A percentile compares a stretch with the other conserved stretches of the same genome.
Conservation (phyloP, 495 filamentous ascomycete genomes). For the Podospora bellae-mahoneyi region DNA sequence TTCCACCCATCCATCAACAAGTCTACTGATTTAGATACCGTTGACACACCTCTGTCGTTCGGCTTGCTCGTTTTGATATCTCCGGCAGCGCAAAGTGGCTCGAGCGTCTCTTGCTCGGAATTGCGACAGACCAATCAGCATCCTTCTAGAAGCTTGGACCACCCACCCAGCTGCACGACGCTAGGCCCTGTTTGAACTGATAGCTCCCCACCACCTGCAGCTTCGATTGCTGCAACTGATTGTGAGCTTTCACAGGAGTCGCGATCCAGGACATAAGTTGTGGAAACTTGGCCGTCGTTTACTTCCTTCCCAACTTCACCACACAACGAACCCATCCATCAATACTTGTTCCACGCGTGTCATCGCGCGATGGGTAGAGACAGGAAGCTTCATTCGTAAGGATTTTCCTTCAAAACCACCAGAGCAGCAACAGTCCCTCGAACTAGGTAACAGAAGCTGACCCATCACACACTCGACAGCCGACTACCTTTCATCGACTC, state of each 20-base stretch:
- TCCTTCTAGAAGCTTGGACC: neutral
- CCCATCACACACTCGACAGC: neutral
- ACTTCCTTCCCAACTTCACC: neutral
- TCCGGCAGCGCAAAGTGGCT: neutral
- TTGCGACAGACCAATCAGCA: neutral
- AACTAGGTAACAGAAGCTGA: conserved; percentile 11
- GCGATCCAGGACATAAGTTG: neutral
- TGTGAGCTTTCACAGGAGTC: neutral
- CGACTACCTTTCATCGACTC: neutral
- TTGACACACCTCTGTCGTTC: neutral
- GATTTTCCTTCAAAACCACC: neutral
- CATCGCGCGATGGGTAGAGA: conserved; percentile 32
- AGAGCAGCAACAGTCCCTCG: neutral
- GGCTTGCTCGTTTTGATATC: neutral
- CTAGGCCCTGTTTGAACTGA: neutral
- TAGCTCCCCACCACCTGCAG: conserved; percentile 5
- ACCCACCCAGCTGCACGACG: neutral
- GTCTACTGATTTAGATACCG: neutral
- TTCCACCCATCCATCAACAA: neutral
- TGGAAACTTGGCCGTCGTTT: neutral
- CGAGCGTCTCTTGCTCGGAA: neutral
- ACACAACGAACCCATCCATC: neutral
- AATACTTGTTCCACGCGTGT: conserved; percentile 20
- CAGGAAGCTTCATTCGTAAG: neutral
- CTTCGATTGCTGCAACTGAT: conserved; percentile 1